These are phyloP conservation scores for Xylaria bambusicola DNA, from an alignment of 495 filamentous ascomycete genomes.

Conservation along the genomic window DNA sequence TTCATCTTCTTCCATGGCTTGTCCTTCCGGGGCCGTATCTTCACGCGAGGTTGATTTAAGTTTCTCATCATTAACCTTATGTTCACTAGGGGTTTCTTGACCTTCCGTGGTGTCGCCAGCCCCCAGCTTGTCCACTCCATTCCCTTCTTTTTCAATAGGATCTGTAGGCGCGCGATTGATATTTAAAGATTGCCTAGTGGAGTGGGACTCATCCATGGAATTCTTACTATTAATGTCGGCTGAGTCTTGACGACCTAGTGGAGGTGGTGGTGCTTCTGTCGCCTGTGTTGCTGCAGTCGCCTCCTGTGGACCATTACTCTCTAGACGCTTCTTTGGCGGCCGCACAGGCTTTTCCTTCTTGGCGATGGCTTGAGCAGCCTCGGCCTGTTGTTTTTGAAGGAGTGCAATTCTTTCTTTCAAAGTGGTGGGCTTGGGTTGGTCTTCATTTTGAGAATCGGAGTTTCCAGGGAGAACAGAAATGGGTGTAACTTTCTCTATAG, in stretches of 20 bases:
- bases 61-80: slow-evolving; percentile 70
- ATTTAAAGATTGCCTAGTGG: slow-evolving; percentile 45
- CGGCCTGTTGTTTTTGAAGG: slow-evolving; percentile 89
- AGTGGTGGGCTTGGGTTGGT: slow-evolving; percentile 84
- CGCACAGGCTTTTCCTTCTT: slow-evolving; percentile 88
- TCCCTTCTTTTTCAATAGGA: slow-evolving; percentile 65
- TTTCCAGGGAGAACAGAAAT: slow-evolving; percentile 43
- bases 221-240: slow-evolving; percentile 56
- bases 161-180: slow-evolving; percentile 53
- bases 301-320: slow-evolving; percentile 47
- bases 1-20: slow-evolving; percentile 49
- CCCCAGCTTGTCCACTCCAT: slow-evolving; percentile 88
- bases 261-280: slow-evolving; percentile 35
- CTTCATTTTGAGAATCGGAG: slow-evolving; percentile 63
- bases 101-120: slow-evolving; percentile 82
- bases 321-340: slow-evolving; percentile 77
- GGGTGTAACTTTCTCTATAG: slow-evolving; percentile 61
- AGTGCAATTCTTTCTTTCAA: slow-evolving; percentile 93
- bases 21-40: slow-evolving; percentile 31
- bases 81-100: slow-evolving; percentile 72
- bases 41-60: slow-evolving; percentile 31
- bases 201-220: slow-evolving; percentile 58
- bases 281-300: slow-evolving; percentile 39
- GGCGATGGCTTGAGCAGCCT: slow-evolving; percentile 71
- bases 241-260: slow-evolving; percentile 49